phyloP scores from a whole-genome alignment of 208 protist genomes.

The Spongospora subterranea region DNA sequence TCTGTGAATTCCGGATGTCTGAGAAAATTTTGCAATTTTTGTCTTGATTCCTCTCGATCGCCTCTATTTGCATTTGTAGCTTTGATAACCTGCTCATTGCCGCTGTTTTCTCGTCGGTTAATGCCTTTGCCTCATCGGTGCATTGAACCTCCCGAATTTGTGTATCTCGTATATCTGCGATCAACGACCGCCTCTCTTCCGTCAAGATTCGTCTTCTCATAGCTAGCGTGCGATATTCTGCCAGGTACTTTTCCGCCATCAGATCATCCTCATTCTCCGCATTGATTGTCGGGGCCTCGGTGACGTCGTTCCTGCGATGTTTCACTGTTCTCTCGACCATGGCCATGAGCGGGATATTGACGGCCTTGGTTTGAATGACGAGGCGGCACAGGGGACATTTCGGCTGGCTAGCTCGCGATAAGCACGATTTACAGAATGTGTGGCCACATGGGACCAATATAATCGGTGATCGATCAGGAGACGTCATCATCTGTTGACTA shows the following conservation, averaged over 20 bases:
- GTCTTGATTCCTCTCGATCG: background rate
- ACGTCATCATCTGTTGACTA: slow-evolving; percentile 68
- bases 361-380: slow-evolving; percentile 51
- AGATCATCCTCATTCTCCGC: background rate
- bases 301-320: too few species aligned
- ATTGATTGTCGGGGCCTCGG: background rate
- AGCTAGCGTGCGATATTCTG: background rate
- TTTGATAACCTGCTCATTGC: background rate
- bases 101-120: background rate
- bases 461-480: slow-evolving; percentile 55
- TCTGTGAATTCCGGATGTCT: background rate
- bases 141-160: background rate
- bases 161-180: background rate
- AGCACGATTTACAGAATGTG: slow-evolving; percentile 66
- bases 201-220: background rate
- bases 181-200: background rate
- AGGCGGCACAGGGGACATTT: slow-evolving; percentile 67
- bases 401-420: background rate
- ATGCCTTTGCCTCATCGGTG: background rate
- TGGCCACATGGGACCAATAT: slow-evolving; percentile 70
- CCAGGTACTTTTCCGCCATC: background rate
- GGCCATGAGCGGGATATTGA: slow-evolving; percentile 64
- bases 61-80: background rate
- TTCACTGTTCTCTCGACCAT: background rate
- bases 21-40: background rate